Evolutionary conservation across 345 rosid genomes (phyloP).

Genomic region (Gossypium mustelinum): DNA sequence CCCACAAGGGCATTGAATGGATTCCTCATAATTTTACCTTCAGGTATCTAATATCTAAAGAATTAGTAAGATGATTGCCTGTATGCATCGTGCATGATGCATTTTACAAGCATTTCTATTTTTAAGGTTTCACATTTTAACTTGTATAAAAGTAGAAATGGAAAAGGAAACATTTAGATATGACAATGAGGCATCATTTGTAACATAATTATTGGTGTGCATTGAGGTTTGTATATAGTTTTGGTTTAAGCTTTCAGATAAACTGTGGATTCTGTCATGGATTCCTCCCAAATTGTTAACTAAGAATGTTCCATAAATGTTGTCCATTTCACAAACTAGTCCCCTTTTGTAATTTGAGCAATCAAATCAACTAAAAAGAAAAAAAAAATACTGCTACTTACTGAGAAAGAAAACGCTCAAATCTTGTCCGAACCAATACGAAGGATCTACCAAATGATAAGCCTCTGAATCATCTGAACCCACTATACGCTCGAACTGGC

Average conservation of each 20-base stretch:
- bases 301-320: neutral
- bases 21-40: conserved; percentile 79
- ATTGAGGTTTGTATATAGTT: conserved; percentile 18
- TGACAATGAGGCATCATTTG: conserved; percentile 11
- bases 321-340: neutral
- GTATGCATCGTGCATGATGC: neutral
- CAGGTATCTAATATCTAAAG: conserved; percentile 76
- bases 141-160: conserved; percentile 34
- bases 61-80: conserved; percentile 48
- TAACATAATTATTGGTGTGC: conserved; percentile 14
- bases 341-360: neutral
- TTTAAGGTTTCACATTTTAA: neutral
- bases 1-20: conserved; percentile 76
- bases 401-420: neutral
- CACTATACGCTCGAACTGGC: conserved; percentile 22
- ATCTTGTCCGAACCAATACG: neutral
- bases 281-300: neutral
- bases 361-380: neutral
- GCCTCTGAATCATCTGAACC: conserved; percentile 22
- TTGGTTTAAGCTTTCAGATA: neutral
- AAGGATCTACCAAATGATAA: conserved; percentile 14
- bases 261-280: neutral
- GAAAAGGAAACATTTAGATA: conserved; percentile 15
- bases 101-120: neutral
- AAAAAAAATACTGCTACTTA: neutral